Conservation (phyloP, 495 filamentous ascomycete genomes). For the Daldinia caldariorum region DNA sequence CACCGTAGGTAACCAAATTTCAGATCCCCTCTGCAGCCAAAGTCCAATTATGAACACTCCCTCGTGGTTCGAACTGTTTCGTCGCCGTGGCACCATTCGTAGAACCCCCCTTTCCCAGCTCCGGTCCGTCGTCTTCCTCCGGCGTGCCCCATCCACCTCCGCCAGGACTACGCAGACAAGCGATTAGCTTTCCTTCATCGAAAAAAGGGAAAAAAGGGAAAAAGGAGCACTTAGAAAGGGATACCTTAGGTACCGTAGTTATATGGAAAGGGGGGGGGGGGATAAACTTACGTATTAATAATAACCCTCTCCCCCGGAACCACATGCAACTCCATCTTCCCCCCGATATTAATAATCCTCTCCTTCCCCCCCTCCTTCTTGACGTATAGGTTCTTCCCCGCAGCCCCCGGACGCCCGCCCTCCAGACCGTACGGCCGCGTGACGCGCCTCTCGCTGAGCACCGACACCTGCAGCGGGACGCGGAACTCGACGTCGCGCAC, state of each 20-base stretch:
- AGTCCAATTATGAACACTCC: conserved; percentile 19
- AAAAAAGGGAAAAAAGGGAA: too few relatives aligned
- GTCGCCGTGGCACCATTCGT: background rate
- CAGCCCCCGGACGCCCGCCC: conserved; percentile 58
- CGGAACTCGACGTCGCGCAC: conserved; percentile 85
- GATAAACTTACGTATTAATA: conserved; percentile 19
- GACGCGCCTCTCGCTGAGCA: conserved; percentile 77
- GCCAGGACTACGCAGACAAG: conserved; percentile 4
- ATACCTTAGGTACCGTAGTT: too few relatives aligned
- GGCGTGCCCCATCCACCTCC: conserved; percentile 13
- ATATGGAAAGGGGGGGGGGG: too few relatives aligned
- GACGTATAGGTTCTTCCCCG: conserved; percentile 7
- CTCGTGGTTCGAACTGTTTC: conserved; percentile 14
- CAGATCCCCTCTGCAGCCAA: conserved; percentile 13
- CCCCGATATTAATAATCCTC: conserved; percentile 17
- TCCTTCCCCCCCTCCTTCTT: conserved; percentile 12
- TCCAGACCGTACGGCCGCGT: conserved; percentile 78
- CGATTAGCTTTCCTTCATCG: conserved; percentile 8
- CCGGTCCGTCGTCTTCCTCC: background rate
- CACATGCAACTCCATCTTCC: conserved; percentile 12
- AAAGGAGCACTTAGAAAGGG: too few relatives aligned
- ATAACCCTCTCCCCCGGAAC: conserved; percentile 12
- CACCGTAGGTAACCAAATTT: background rate
- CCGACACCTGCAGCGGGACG: conserved; percentile 77
- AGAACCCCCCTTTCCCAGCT: background rate